Conservation (phyloP, 2,329 filamentous ascomycete species). For the Lasiodiplodia sp. region DNA sequence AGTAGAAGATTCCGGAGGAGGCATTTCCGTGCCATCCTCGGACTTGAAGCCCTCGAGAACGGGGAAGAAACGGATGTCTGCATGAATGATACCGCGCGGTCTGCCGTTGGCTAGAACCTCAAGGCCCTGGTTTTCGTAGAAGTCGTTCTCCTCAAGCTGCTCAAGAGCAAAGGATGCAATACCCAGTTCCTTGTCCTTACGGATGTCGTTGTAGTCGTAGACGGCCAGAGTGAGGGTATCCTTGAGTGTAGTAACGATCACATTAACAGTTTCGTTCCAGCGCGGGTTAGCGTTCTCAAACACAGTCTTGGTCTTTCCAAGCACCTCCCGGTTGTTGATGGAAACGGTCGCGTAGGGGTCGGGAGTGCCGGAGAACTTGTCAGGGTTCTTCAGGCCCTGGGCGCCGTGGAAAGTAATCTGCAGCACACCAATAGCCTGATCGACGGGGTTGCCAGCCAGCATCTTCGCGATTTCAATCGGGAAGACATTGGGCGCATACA, state of each 20-base stretch:
- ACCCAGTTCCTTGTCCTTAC: constrained; percentile 96
- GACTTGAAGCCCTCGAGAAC: constrained; percentile 77
- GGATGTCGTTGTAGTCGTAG: constrained; percentile 93
- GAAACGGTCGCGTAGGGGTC: constrained; percentile 90
- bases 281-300: constrained; percentile 84
- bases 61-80: constrained; percentile 94
- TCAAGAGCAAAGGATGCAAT: constrained; percentile 86
- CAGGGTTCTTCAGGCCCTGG: constrained; percentile 90
- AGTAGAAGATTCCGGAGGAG: constrained; percentile 87
- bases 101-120: constrained; percentile 88
- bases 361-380: constrained; percentile 89
- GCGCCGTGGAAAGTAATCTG: constrained; percentile 91
- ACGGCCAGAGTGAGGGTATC: constrained; percentile 85
- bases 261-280: constrained; percentile 97
- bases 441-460: constrained; percentile 90
- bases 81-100: constrained; percentile 77
- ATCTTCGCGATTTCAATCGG: constrained; percentile 99
- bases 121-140: constrained; percentile 83
- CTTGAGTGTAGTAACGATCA: constrained; percentile 90
- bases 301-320: constrained; percentile 89
- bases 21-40: constrained; percentile 78
- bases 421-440: constrained; percentile 93
- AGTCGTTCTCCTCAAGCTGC: constrained; percentile 75
- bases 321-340: constrained; percentile 79
- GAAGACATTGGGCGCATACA: constrained; percentile 98